Conservation (phyloP, 2,329 filamentous ascomycete species). For the Calonectria pteridis region DNA sequence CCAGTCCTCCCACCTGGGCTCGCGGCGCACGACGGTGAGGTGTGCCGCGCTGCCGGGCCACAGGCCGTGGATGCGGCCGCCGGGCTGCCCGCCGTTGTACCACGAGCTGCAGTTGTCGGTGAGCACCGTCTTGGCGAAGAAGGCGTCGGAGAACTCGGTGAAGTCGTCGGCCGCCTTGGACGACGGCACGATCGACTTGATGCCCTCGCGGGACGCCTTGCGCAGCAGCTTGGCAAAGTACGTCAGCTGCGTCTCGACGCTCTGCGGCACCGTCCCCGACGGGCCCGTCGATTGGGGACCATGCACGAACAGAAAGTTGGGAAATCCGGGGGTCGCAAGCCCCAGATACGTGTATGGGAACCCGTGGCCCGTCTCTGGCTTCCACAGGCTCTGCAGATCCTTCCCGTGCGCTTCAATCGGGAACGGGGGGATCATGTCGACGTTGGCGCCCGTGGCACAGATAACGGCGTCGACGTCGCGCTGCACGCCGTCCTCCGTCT, state of each 20-base stretch:
- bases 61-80: slow-evolving; percentile 73
- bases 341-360: slow-evolving; percentile 78
- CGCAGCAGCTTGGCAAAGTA: slow-evolving; percentile 76
- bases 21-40: slow-evolving; percentile 66
- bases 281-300: slow-evolving; percentile 71
- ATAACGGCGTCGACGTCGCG: slow-evolving; percentile 74
- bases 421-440: slow-evolving; percentile 70
- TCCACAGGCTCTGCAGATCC: slow-evolving; percentile 69
- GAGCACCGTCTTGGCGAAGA: slow-evolving; percentile 67
- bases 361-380: slow-evolving; percentile 64
- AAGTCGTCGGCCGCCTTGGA: slow-evolving; percentile 74
- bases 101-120: slow-evolving; percentile 76
- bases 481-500: slow-evolving; percentile 67
- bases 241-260: slow-evolving; percentile 73
- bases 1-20: slow-evolving; percentile 70
- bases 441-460: slow-evolving; percentile 76
- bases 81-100: slow-evolving; percentile 76
- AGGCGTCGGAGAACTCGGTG: slow-evolving; percentile 68
- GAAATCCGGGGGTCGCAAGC: slow-evolving; percentile 72
- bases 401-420: slow-evolving; percentile 67
- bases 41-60: slow-evolving; percentile 78
- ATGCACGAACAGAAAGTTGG: slow-evolving; percentile 75
- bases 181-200: slow-evolving; percentile 70
- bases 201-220: slow-evolving; percentile 75
- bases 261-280: slow-evolving; percentile 76